Conservation (phyloP, 305 asterid genomes). For the Petunia hybrid region DNA sequence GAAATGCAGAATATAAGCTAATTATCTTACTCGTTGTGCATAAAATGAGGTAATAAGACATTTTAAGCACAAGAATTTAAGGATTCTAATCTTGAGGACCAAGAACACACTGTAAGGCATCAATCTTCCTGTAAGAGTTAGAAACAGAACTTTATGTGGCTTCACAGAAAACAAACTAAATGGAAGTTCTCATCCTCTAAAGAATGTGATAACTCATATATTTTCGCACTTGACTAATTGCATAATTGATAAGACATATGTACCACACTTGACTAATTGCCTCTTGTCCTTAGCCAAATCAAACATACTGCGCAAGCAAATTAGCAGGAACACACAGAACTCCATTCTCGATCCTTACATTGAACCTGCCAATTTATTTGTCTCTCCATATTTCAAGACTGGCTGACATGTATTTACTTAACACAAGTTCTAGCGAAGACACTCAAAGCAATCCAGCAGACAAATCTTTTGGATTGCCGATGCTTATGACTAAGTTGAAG, state of each 20-base stretch:
- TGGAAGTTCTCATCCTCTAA: not conserved
- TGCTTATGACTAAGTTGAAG: not conserved
- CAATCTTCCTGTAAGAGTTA: not conserved
- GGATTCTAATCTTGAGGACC: not conserved
- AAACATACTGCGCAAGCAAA: not conserved
- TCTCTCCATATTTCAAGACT: not conserved
- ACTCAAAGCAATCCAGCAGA: not conserved
- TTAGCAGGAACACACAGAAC: not conserved
- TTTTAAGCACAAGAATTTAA: not conserved
- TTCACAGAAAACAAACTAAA: not conserved
- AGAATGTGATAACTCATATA: not conserved
- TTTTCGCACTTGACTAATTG: not conserved
- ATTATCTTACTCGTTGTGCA: not conserved
- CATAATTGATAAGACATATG: not conserved
- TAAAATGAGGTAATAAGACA: slow-evolving; percentile 10
- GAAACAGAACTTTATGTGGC: not conserved
- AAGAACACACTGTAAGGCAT: slow-evolving; percentile 5
- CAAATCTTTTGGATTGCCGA: not conserved
- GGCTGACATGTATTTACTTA: not conserved
- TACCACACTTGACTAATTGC: not conserved
- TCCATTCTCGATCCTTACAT: not conserved
- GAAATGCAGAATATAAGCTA: slow-evolving; percentile 31
- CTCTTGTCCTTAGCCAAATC: not conserved
- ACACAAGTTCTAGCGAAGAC: not conserved
- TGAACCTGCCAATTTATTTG: not conserved